Percentiles rank a stretch among this genome's conserved stretches.
These are phyloP conservation scores for Hanseniaspora osmophila DNA, from an alignment of 805 yeast genomes.

Conservation along the genomic window DNA sequence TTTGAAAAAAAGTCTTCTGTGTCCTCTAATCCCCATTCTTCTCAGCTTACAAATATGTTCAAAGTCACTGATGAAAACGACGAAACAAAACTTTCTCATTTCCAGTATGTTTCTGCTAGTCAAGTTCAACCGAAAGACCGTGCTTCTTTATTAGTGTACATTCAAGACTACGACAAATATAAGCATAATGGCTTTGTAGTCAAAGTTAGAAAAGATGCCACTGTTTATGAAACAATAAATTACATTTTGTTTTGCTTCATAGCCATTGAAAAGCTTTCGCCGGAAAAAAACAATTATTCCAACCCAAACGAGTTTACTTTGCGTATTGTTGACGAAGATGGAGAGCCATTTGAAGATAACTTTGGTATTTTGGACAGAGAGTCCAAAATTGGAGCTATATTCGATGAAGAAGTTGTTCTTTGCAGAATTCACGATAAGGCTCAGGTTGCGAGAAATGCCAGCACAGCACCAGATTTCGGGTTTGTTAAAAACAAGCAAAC, in stretches of 20 bases:
- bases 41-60: not conserved
- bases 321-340: conserved; percentile 82
- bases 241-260: conserved; percentile 12
- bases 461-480: conserved; percentile 38
- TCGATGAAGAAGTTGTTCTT: conserved; percentile 70
- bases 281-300: not conserved
- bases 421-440: conserved; percentile 38
- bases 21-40: not conserved
- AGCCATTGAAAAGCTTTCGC: not conserved
- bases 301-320: conserved; percentile 21
- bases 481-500: conserved; percentile 1
- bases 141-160: conserved; percentile 14
- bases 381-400: conserved; percentile 52
- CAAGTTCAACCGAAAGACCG: conserved; percentile 18
- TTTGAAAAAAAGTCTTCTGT: not conserved
- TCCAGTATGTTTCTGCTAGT: conserved; percentile 20
- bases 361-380: conserved; percentile 77
- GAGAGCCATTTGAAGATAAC: conserved; percentile 78
- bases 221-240: conserved; percentile 22
- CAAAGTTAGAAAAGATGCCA: conserved; percentile 18
- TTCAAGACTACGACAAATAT: conserved; percentile 16
- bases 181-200: conserved; percentile 14
- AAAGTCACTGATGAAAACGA: not conserved
- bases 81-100: conserved; percentile 7
- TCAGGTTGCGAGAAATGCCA: conserved; percentile 35